Conservation (phyloP, 495 filamentous ascomycete species). For the Tuber melanosporum region DNA sequence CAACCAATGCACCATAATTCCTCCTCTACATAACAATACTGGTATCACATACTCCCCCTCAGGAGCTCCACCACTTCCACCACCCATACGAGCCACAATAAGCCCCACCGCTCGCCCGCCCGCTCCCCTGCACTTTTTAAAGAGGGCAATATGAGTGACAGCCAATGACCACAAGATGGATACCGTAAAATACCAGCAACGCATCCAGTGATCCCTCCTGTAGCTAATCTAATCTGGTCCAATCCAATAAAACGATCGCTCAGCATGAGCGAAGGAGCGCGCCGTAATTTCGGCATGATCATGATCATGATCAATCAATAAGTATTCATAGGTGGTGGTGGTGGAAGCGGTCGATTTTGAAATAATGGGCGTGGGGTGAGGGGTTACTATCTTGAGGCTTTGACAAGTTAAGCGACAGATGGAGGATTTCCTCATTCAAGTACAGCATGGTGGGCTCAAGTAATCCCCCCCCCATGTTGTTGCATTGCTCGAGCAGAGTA, state of each 20-base stretch:
- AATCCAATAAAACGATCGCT: neutral
- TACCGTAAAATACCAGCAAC: neutral
- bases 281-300: neutral
- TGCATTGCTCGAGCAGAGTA: neutral
- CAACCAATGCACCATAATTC: no score
- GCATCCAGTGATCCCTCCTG: neutral
- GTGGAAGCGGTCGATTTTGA: neutral
- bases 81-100: neutral
- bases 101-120: neutral
- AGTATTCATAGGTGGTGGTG: neutral
- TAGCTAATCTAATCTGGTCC: neutral
- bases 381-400: neutral
- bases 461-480: neutral
- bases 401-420: neutral
- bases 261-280: neutral
- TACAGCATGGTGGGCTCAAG: neutral
- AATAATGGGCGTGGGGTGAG: neutral
- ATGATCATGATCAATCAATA: neutral
- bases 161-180: neutral
- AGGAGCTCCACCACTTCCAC: neutral
- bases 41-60: neutral
- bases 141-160: neutral
- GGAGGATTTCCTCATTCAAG: neutral
- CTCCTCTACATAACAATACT: neutral
- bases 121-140: neutral